Evolutionary conservation across 306 rosid species (phyloP).

Genomic region (Rosa persica): DNA sequence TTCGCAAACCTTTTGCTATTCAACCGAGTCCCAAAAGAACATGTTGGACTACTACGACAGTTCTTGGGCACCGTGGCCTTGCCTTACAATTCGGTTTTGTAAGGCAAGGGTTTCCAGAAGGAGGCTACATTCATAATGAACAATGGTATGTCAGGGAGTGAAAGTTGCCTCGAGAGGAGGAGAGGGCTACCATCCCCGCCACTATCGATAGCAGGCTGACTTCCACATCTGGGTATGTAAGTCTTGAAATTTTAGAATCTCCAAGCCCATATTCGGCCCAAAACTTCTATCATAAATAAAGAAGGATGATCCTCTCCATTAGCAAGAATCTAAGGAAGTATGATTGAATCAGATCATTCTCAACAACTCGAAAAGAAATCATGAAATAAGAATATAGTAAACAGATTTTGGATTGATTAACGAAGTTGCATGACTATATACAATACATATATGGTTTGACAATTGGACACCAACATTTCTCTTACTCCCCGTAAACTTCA

Average conservation of each 20-base stretch:
- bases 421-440: no score
- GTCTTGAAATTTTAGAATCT: neutral
- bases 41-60: neutral
- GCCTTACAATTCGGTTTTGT: neutral
- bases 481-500: no score
- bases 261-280: neutral
- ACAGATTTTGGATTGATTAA: no score
- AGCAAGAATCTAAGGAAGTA: no score
- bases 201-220: neutral
- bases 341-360: no score
- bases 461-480: no score
- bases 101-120: neutral
- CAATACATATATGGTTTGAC: no score
- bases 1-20: neutral
- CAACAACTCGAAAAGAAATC: no score
- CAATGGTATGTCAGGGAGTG: neutral
- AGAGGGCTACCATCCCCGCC: neutral
- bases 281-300: neutral
- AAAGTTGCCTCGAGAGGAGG: neutral
- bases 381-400: no score
- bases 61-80: neutral
- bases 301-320: neutral
- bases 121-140: neutral
- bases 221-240: neutral
- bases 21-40: neutral